Conservation (phyloP, 2,329 filamentous ascomycete genomes). For the Trichoderma endophyticum region DNA sequence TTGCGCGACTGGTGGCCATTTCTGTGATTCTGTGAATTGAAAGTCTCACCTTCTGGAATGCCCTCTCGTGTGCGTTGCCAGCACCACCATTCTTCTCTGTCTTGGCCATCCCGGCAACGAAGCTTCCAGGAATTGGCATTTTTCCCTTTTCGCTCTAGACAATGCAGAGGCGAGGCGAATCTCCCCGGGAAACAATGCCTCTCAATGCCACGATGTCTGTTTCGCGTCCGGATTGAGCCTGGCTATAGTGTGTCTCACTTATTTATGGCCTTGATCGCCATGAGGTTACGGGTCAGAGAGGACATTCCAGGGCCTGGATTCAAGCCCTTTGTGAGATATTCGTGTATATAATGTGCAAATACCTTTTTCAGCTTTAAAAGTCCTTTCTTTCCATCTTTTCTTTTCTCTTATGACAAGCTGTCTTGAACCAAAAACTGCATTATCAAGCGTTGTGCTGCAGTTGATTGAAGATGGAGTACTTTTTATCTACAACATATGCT, state of each 20-base stretch:
- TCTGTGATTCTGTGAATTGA: background rate
- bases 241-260: background rate
- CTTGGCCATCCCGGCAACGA: background rate
- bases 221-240: background rate
- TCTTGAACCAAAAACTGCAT: background rate
- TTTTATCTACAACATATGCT: constrained; percentile 42
- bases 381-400: background rate
- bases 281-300: background rate
- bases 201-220: background rate
- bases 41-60: constrained; percentile 15
- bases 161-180: background rate
- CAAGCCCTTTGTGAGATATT: too few species aligned
- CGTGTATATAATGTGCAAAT: constrained; percentile 14
- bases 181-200: constrained; percentile 4
- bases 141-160: background rate
- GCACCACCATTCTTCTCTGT: background rate
- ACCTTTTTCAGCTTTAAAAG: background rate
- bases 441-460: background rate
- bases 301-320: background rate
- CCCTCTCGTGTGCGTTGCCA: background rate
- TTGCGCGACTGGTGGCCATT: background rate
- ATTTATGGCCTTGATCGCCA: background rate
- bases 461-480: constrained; percentile 37
- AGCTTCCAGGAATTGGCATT: background rate
- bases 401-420: background rate